Conservation (phyloP, 169 alveolate species). For the Plasmodium adleri region DNA sequence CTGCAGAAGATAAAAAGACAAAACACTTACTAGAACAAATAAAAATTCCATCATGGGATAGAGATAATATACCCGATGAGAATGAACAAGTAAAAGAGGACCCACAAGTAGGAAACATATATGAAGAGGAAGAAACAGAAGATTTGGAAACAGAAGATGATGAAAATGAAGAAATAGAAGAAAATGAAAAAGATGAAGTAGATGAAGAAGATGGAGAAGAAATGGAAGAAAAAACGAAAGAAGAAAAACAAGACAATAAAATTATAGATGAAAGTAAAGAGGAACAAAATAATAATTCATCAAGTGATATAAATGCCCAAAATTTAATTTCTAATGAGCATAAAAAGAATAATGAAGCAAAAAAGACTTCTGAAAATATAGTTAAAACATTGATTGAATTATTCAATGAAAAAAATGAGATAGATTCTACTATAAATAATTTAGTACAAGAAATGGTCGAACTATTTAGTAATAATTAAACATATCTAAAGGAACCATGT, state of each 20-base stretch:
- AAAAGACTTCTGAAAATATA: not conserved
- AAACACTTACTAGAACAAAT: not conserved
- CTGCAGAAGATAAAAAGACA: too few species aligned
- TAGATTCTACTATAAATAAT: too few species aligned
- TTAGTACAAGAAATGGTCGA: too few species aligned
- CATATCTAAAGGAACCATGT: too few species aligned
- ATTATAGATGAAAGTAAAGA: not conserved
- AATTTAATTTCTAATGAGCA: not conserved
- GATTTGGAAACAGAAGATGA: not conserved
- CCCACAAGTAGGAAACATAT: not conserved
- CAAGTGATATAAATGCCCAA: not conserved
- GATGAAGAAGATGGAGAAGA: not conserved
- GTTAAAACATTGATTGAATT: not conserved
- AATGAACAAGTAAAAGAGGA: slow-evolving; percentile 14
- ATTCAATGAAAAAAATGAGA: not conserved
- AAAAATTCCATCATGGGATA: not conserved
- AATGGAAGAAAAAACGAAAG: not conserved
- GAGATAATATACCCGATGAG: not conserved
- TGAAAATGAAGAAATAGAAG: not conserved
- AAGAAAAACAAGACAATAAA: not conserved
- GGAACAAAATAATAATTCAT: not conserved
- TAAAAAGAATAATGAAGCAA: not conserved
- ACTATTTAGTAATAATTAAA: too few species aligned
- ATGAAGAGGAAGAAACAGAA: not conserved
- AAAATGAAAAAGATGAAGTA: not conserved